A percentile compares a stretch with the other conserved stretches of the same genome.
These are phyloP conservation scores for Stachybotrys chlorohalonatus DNA, from an alignment of 2,329 filamentous ascomycete species.

Conservation along the genomic window DNA sequence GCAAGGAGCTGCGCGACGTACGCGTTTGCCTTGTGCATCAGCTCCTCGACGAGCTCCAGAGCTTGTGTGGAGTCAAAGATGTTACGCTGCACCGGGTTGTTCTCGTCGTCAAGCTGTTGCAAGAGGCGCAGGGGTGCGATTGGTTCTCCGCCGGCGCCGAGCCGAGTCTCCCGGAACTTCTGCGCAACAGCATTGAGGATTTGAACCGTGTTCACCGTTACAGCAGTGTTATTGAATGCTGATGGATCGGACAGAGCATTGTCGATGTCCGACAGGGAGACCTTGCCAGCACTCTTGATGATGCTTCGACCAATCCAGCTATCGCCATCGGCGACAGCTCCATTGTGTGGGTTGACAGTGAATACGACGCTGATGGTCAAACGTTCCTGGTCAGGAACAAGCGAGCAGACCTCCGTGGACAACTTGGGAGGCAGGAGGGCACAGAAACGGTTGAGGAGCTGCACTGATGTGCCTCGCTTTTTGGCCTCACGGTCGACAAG, in stretches of 20 bases:
- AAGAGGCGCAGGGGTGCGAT: slow-evolving; percentile 82
- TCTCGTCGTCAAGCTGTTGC: slow-evolving; percentile 94
- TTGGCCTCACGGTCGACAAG: slow-evolving; percentile 94
- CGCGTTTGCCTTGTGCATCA: slow-evolving; percentile 86
- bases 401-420: slow-evolving; percentile 77
- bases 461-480: slow-evolving; percentile 94
- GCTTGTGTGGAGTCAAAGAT: slow-evolving; percentile 86
- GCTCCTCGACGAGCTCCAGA: slow-evolving; percentile 89
- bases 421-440: slow-evolving; percentile 83
- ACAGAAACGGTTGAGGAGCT: slow-evolving; percentile 81
- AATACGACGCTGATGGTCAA: slow-evolving; percentile 91
- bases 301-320: slow-evolving; percentile 91
- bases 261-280: slow-evolving; percentile 81
- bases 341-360: slow-evolving; percentile 74
- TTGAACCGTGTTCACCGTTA: slow-evolving; percentile 67
- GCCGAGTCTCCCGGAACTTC: slow-evolving; percentile 82
- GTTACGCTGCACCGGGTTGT: slow-evolving; percentile 92
- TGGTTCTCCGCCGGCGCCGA: slow-evolving; percentile 68
- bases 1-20: slow-evolving; percentile 80
- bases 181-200: slow-evolving; percentile 74
- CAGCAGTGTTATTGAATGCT: slow-evolving; percentile 53
- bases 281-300: slow-evolving; percentile 81
- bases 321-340: slow-evolving; percentile 71
- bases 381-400: slow-evolving; percentile 79
- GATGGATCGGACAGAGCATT: slow-evolving; percentile 59